These are phyloP conservation scores for Colletotrichum spaethianum DNA, from an alignment of 2,329 filamentous ascomycete genomes.

Conservation along the genomic window DNA sequence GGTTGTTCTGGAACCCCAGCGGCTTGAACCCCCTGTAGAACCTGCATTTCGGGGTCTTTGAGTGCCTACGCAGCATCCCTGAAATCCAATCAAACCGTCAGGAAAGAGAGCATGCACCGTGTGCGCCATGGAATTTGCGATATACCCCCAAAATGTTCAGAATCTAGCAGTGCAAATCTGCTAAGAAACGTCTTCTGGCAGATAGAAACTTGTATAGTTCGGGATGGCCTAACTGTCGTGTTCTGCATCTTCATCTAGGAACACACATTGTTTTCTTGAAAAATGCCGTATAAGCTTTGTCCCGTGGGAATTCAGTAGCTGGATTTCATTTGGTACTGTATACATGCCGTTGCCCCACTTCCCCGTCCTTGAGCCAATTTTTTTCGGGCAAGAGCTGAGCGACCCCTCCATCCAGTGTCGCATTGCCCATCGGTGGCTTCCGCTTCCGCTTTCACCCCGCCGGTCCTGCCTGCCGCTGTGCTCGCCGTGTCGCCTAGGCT, in stretches of 20 bases:
- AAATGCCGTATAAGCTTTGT: too few species aligned
- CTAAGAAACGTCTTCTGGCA: too few species aligned
- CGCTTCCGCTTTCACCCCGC: slow-evolving; percentile 30
- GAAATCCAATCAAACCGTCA: neutral
- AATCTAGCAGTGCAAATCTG: too few species aligned
- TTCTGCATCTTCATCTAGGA: too few species aligned
- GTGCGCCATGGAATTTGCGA: slow-evolving; percentile 72
- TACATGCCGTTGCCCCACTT: slow-evolving; percentile 6
- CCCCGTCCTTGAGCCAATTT: slow-evolving; percentile 15
- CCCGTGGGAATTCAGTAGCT: too few species aligned
- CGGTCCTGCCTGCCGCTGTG: slow-evolving; percentile 18
- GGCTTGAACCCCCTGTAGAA: neutral
- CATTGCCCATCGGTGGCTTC: slow-evolving; percentile 24
- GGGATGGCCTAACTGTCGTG: too few species aligned
- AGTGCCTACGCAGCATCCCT: neutral
- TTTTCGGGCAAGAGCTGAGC: slow-evolving; percentile 18
- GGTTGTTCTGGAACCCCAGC: neutral
- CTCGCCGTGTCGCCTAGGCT: neutral
- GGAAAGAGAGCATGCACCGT: slow-evolving; percentile 51
- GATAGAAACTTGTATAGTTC: too few species aligned
- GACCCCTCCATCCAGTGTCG: slow-evolving; percentile 8
- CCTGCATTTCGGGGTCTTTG: neutral
- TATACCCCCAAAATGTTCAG: slow-evolving; percentile 57
- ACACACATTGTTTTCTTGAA: too few species aligned
- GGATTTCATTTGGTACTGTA: too few species aligned